Base-by-base conservation (phyloP, 352 stramenopile genomes). In the Phytophthora tubulina region DNA sequence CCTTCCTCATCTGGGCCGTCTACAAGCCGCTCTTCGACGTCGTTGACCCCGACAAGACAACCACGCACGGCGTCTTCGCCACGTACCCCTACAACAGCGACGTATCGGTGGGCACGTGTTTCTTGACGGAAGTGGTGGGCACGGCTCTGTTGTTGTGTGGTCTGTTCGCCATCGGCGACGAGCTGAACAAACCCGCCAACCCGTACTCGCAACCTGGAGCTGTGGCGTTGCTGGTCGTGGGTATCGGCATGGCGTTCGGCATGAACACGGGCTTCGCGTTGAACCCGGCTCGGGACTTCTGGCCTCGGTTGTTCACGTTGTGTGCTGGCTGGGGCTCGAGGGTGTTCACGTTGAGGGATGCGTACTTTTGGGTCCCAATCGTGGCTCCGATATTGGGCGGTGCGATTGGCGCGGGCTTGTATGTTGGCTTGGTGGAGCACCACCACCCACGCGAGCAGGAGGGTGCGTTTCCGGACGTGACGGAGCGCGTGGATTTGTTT, bases 311-410 rank as follows among this genome's bases (percentile, higher is more conserved):
- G 21, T 82, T 82, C 32, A 68, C 78, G 2, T 51, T 70, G 31
- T 67, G 72, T 36, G 78, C 68, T 31, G 78, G 78, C 7, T 81
- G 78, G 72, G 78, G 75, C 0, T 73, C 67, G 10, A 46, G 58
- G 17, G 68, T 78, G 4, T 85, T 85, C 50, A 75, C 68, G 0
- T 9, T 70, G 21, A 56, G 66, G 15, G 49, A 79, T 61, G 41
- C 75, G 48, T 88, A 86, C 81, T 88, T 85, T 67, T 88, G 78
- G 81, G 70, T 86, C 17, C 81, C 81, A 2, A 75, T 85, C 32
- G 64, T 85, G 3, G 75, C 54, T 15, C 78, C 78, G 3, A 32
- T 82, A 14, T 15, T 81, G 4, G 75, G 75, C 10, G 76, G 78
- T 35, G 62, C 62, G 7, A 41, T 84, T 33, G 75, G 76, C 17